A percentile compares a stretch with the other conserved stretches of the same genome.
Evolutionary conservation across 768 basidiomycete genomes (phyloP).

Genomic region (Pilatotrama ljubarskyi): DNA sequence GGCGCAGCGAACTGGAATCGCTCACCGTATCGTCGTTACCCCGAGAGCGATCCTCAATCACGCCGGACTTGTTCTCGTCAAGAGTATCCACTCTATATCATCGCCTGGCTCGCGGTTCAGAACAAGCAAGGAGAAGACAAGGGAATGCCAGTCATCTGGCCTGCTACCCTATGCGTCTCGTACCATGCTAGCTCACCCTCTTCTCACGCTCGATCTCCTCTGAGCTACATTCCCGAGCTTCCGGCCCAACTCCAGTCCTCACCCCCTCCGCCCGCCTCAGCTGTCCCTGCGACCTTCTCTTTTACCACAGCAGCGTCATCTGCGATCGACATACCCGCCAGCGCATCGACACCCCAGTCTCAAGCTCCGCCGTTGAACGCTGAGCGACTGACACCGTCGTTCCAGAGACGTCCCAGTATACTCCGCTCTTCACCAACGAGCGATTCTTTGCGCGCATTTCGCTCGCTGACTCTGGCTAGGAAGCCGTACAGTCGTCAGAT

Average conservation of each 20-base stretch:
- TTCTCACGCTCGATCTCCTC: constrained; percentile 40
- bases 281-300: constrained; percentile 22
- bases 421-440: constrained; percentile 35
- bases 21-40: neutral
- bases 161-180: constrained; percentile 57
- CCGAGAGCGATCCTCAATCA: neutral
- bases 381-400: constrained; percentile 22
- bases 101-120: constrained; percentile 75
- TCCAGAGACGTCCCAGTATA: constrained; percentile 34
- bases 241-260: constrained; percentile 62
- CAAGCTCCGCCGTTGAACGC: neutral
- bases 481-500: constrained; percentile 46
- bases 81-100: constrained; percentile 46
- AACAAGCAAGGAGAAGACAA: constrained; percentile 82
- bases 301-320: constrained; percentile 7
- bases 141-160: constrained; percentile 74
- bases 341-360: constrained; percentile 2
- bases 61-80: neutral
- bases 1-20: constrained; percentile 57
- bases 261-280: constrained; percentile 40
- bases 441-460: constrained; percentile 45
- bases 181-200: constrained; percentile 40
- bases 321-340: constrained; percentile 7
- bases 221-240: constrained; percentile 62
- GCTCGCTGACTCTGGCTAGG: constrained; percentile 46